phyloP scores from a whole-genome alignment of 306 rosid genomes.

The Dalbergia cochinchinensis region DNA sequence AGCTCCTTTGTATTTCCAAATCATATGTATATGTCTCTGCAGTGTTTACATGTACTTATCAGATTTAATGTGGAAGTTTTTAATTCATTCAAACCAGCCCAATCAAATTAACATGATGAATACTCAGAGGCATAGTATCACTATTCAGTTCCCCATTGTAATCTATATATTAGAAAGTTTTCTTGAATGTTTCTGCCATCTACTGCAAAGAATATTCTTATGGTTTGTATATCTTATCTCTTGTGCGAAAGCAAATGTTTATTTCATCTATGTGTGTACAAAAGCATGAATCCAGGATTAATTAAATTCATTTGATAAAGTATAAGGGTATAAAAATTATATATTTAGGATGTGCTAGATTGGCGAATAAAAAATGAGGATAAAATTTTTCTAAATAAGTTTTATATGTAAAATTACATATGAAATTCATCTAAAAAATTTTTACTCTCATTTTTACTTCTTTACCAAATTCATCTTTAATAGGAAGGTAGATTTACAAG shows the following conservation, averaged over 20 bases:
- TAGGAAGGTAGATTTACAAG: neutral
- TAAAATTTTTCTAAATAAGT: too few species aligned
- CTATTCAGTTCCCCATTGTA: neutral
- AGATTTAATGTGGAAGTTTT: neutral
- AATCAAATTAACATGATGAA: neutral
- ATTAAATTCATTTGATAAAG: conserved; percentile 18
- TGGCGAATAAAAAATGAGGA: too few species aligned
- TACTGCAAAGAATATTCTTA: neutral
- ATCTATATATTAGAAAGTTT: neutral
- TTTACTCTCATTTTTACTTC: too few species aligned
- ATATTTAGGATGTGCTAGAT: too few species aligned
- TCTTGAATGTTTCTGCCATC: neutral
- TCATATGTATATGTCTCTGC: neutral
- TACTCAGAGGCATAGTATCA: neutral
- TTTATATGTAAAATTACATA: too few species aligned
- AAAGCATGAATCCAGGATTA: conserved; percentile 1
- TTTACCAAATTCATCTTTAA: too few species aligned
- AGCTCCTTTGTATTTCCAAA: neutral
- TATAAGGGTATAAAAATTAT: neutral
- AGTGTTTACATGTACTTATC: too few species aligned
- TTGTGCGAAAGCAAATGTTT: neutral
- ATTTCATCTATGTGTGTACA: neutral
- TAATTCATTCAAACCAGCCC: neutral
- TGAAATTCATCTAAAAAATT: too few species aligned
- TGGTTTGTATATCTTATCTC: conserved; percentile 1